Conservation (phyloP, 2,329 filamentous ascomycete species). For the Proliferodiscus dingleyae region DNA sequence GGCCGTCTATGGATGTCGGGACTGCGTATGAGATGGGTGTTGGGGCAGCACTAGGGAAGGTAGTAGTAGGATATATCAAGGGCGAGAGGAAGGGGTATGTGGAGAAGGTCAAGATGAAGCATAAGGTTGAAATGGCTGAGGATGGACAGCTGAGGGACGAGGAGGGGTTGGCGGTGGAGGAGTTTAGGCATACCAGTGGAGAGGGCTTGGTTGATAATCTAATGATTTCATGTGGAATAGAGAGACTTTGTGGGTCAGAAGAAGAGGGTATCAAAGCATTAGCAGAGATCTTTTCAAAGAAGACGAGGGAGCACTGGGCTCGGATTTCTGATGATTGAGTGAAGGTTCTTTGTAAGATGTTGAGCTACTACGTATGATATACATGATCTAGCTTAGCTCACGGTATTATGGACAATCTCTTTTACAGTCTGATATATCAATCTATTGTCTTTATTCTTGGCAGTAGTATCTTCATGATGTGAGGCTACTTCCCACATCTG, state of each 20-base stretch:
- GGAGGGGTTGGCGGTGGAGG: slow-evolving; percentile 34
- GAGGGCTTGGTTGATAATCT: slow-evolving; percentile 32
- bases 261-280: slow-evolving; percentile 19
- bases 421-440: no score
- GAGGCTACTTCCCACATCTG: no score
- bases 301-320: neutral
- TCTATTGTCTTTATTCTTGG: no score
- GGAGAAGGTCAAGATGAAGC: slow-evolving; percentile 11
- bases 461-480: no score
- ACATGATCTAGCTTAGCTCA: no score
- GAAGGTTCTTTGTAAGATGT: no score
- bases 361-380: no score
- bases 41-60: slow-evolving; percentile 20
- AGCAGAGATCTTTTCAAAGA: slow-evolving; percentile 11
- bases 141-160: slow-evolving; percentile 23
- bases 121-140: slow-evolving; percentile 10
- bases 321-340: no score
- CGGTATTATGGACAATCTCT: no score
- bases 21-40: slow-evolving; percentile 27
- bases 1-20: slow-evolving; percentile 23
- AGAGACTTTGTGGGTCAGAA: slow-evolving; percentile 16
- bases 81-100: slow-evolving; percentile 15
- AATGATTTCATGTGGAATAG: slow-evolving; percentile 22
- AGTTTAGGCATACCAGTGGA: slow-evolving; percentile 41
- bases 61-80: slow-evolving; percentile 20